Percentiles rank a stretch among this genome's conserved stretches.
Conservation (phyloP, 2,329 filamentous ascomycete genomes). For the Microascus cirrosus region DNA sequence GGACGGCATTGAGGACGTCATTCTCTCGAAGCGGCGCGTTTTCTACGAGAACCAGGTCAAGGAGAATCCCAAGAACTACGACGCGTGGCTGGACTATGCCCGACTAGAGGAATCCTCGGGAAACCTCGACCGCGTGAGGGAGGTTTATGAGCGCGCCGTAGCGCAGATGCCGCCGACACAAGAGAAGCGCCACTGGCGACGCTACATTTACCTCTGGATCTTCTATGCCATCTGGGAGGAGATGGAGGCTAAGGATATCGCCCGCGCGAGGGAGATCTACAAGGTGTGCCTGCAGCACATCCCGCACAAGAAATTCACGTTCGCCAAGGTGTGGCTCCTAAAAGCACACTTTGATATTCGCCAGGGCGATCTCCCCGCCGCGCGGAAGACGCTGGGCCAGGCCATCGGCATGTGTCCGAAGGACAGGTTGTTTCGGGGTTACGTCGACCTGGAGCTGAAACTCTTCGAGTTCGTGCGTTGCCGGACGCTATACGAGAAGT, state of each 20-base stretch:
- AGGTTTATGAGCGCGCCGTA: slow-evolving; percentile 91
- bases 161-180: slow-evolving; percentile 90
- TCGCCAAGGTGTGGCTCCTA: slow-evolving; percentile 90
- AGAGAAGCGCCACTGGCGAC: slow-evolving; percentile 93
- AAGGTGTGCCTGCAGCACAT: slow-evolving; percentile 77
- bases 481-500: slow-evolving; percentile 85
- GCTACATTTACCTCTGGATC: slow-evolving; percentile 96
- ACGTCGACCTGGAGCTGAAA: slow-evolving; percentile 85
- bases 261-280: slow-evolving; percentile 82
- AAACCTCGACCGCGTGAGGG: slow-evolving; percentile 72
- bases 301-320: slow-evolving; percentile 94
- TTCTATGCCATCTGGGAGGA: slow-evolving; percentile 97
- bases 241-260: slow-evolving; percentile 65
- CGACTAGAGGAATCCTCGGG: slow-evolving; percentile 78
- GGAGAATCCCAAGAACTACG: slow-evolving; percentile 93
- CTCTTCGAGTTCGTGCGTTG: slow-evolving; percentile 91
- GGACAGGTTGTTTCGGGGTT: slow-evolving; percentile 87
- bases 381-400: slow-evolving; percentile 79
- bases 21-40: slow-evolving; percentile 84
- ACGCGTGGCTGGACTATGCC: slow-evolving; percentile 93
- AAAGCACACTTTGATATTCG: slow-evolving; percentile 90
- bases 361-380: slow-evolving; percentile 67
- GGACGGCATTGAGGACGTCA: slow-evolving; percentile 90
- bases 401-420: slow-evolving; percentile 94
- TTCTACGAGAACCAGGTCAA: slow-evolving; percentile 92